phyloP scores from a whole-genome alignment of 306 rosid genomes.

The Morella rubra region DNA sequence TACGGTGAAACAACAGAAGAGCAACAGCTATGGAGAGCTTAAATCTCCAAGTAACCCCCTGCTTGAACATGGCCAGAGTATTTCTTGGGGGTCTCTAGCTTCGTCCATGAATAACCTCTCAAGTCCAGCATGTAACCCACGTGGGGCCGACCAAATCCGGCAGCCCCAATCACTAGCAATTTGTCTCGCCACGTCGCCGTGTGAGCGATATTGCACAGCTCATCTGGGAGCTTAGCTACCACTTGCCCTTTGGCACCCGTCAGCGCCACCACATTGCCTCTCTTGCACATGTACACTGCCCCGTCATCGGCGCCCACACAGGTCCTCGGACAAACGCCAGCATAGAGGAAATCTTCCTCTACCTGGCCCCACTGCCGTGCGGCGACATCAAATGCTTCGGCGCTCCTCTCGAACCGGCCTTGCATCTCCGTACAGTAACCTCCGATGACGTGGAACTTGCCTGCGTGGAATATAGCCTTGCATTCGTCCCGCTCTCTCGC shows the following conservation, averaged over 20 bases:
- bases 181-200: conserved; percentile 36
- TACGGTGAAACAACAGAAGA: conserved; percentile 7
- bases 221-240: conserved; percentile 38
- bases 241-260: conserved; percentile 39
- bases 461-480: conserved; percentile 39
- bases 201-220: conserved; percentile 40
- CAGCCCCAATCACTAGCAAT: conserved; percentile 48
- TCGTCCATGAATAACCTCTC: conserved; percentile 38
- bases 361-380: conserved; percentile 46
- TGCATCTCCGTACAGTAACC: conserved; percentile 71
- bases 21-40: background rate
- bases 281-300: conserved; percentile 35
- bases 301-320: conserved; percentile 31
- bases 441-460: conserved; percentile 42
- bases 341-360: conserved; percentile 33
- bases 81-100: conserved; percentile 30
- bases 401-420: conserved; percentile 55
- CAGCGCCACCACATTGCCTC: conserved; percentile 25
- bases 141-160: conserved; percentile 48
- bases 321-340: conserved; percentile 50
- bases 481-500: conserved; percentile 68
- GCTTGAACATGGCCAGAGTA: conserved; percentile 62
- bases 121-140: conserved; percentile 31
- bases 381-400: conserved; percentile 48
- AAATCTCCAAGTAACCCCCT: conserved; percentile 56